Conservation (phyloP, 2,329 filamentous ascomycete species). For the Cladosporium sp. region DNA sequence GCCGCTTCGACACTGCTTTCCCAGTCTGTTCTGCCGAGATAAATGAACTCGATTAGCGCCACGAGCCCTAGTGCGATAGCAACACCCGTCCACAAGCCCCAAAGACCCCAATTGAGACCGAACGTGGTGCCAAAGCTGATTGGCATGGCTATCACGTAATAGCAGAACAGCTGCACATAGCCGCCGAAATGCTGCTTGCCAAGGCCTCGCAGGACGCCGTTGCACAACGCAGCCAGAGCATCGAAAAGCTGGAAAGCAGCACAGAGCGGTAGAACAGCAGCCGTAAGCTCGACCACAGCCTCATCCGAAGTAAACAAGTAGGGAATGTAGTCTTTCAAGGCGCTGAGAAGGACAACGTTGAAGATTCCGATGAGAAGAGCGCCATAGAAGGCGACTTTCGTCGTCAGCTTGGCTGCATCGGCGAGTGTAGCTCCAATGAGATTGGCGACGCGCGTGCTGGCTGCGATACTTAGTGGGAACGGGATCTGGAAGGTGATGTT, state of each 20-base stretch:
- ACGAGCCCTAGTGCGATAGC: constrained; percentile 59
- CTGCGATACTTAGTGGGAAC: constrained; percentile 83
- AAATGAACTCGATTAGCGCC: constrained; percentile 47
- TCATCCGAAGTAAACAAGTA: constrained; percentile 64
- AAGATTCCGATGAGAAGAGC: constrained; percentile 66
- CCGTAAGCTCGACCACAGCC: constrained; percentile 59
- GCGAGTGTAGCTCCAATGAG: constrained; percentile 80
- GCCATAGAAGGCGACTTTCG: constrained; percentile 64
- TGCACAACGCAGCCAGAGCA: constrained; percentile 67
- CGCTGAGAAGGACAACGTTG: constrained; percentile 64
- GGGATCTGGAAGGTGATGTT: constrained; percentile 41
- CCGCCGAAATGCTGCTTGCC: constrained; percentile 84
- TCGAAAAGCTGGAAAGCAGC: constrained; percentile 89
- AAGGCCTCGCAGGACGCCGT: constrained; percentile 77
- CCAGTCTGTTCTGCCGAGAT: constrained; percentile 50
- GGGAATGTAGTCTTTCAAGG: constrained; percentile 68
- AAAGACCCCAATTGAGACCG: constrained; percentile 65
- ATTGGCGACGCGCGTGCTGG: constrained; percentile 83
- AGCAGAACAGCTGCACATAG: constrained; percentile 76
- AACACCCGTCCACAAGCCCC: constrained; percentile 65
- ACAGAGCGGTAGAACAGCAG: constrained; percentile 67
- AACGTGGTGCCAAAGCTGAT: constrained; percentile 74
- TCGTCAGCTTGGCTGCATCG: constrained; percentile 69
- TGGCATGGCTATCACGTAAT: constrained; percentile 78
- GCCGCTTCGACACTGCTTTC: constrained; percentile 53